phyloP scores from a whole-genome alignment of 2,329 filamentous ascomycete genomes.

The Aspergillus arachidicola region DNA sequence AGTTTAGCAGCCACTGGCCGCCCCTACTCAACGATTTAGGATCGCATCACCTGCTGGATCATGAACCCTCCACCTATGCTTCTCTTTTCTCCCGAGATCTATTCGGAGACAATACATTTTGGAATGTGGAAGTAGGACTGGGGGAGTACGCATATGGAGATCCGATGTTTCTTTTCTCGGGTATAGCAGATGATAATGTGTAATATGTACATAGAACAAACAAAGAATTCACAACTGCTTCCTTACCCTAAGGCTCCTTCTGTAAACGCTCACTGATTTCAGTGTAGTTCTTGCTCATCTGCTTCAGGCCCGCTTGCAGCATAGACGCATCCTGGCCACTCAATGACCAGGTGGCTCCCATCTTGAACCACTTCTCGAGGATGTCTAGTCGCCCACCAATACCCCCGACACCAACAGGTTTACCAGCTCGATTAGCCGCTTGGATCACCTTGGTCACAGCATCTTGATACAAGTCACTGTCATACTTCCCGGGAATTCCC shows the following conservation, averaged over 20 bases:
- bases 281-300: not conserved
- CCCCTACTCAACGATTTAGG: not conserved
- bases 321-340: not conserved
- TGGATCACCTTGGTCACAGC: not conserved
- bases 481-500: constrained; percentile 42
- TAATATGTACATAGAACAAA: not conserved
- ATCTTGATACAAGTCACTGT: not conserved
- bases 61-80: not conserved
- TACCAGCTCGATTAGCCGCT: not conserved
- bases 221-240: not conserved
- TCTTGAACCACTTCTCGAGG: not conserved
- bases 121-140: not conserved
- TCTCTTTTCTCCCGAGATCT: not conserved
- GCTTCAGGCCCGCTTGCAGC: not conserved
- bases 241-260: not conserved
- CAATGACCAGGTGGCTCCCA: not conserved
- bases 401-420: not conserved
- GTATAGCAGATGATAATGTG: not conserved
- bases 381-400: not conserved
- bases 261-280: not conserved
- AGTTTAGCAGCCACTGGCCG: not conserved
- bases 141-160: not conserved
- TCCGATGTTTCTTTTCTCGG: not conserved
- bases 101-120: not conserved
- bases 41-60: not conserved